phyloP scores from a whole-genome alignment of 202 grass and related monocot genomes.

The Panicum hallii region DNA sequence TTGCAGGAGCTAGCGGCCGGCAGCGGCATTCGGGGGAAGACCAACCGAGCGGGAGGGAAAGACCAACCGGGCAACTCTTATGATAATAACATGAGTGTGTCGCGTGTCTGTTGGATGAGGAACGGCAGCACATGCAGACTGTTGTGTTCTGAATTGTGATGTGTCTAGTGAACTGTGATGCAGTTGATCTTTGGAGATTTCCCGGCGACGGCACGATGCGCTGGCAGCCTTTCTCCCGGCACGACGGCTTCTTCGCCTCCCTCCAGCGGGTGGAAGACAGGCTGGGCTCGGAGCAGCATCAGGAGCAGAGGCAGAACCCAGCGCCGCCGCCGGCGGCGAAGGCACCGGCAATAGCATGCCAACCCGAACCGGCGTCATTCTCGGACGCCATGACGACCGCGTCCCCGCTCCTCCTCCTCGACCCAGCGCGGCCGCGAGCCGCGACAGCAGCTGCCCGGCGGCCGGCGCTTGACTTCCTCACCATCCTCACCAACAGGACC shows the following conservation, averaged over 20 bases:
- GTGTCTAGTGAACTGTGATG: not conserved
- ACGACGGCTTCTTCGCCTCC: conserved; percentile 72
- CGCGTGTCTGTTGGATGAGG: too few species aligned
- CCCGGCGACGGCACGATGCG: not conserved
- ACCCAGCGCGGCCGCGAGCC: conserved; percentile 36
- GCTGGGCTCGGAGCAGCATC: conserved; percentile 55
- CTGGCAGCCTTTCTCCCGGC: conserved; percentile 56
- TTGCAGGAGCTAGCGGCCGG: too few species aligned
- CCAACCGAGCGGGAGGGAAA: too few species aligned
- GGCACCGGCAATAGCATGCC: not conserved
- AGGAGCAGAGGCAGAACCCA: not conserved
- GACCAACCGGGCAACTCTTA: too few species aligned
- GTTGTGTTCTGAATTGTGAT: not conserved
- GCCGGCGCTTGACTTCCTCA: conserved; percentile 71
- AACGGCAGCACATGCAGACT: not conserved
- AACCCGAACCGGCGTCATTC: not conserved
- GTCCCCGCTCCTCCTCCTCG: conserved; percentile 49
- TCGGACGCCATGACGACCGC: conserved; percentile 47
- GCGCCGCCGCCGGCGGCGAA: not conserved
- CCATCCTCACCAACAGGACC: conserved; percentile 43
- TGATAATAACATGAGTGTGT: too few species aligned
- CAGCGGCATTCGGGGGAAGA: too few species aligned
- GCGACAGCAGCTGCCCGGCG: conserved; percentile 46
- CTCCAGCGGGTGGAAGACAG: conserved; percentile 78
- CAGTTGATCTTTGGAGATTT: not conserved